Conservation (phyloP, 192 early-diverging fungal genomes). For the Coemansia interrupta region DNA sequence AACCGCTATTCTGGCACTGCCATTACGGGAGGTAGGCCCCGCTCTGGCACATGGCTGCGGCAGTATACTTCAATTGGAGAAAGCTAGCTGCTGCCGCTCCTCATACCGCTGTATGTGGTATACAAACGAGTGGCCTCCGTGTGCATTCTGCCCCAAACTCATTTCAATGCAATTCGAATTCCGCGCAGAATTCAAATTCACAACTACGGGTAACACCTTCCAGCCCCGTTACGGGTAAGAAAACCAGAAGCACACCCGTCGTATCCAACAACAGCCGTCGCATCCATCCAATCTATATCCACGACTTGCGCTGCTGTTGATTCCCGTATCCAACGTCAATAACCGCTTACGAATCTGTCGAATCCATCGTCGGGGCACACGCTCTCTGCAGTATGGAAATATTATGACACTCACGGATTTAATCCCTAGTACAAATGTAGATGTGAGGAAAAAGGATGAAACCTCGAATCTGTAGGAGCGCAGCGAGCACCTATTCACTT, state of each 20-base stretch:
- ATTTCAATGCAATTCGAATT: neutral
- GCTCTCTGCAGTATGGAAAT: neutral
- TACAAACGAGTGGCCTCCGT: neutral
- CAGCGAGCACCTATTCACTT: too few species aligned
- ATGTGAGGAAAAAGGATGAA: constrained; percentile 8
- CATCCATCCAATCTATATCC: neutral
- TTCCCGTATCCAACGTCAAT: neutral
- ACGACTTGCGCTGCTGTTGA: neutral
- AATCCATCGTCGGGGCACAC: constrained; percentile 1
- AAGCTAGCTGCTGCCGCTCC: too few species aligned
- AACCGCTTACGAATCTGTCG: neutral
- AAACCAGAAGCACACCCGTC: neutral
- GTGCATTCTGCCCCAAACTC: neutral
- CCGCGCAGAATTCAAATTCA: neutral
- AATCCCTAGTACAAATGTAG: constrained; percentile 9
- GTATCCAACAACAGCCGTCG: neutral
- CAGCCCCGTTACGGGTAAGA: too few species aligned
- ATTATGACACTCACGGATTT: constrained; percentile 6
- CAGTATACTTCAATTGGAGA: too few species aligned
- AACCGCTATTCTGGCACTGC: too few species aligned
- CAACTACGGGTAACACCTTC: neutral
- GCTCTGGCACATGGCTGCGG: too few species aligned
- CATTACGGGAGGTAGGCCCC: too few species aligned
- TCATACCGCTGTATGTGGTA: neutral
- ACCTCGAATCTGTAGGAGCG: too few species aligned